These are phyloP conservation scores for Hypomyces rosellus DNA, from an alignment of 2,329 filamentous ascomycete species.

Conservation along the genomic window DNA sequence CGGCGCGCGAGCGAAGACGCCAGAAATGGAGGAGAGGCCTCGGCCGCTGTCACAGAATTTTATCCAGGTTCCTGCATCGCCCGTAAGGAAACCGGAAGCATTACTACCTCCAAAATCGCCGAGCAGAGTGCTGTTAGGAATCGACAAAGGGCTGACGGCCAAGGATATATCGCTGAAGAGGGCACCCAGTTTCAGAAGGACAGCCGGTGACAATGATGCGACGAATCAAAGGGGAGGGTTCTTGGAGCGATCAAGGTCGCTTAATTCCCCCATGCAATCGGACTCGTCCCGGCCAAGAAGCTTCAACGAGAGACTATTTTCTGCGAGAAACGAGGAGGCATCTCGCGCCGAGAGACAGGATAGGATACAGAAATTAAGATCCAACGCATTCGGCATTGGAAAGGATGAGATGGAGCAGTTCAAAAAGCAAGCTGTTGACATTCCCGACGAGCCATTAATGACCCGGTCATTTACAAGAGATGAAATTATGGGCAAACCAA, in stretches of 20 bases:
- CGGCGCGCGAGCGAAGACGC: conserved; percentile 21
- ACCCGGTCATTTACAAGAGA: conserved; percentile 55
- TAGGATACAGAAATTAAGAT: conserved; percentile 47
- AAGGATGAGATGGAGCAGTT: conserved; percentile 53
- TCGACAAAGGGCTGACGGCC: conserved; percentile 79
- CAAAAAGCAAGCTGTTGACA: conserved; percentile 50
- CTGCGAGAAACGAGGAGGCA: conserved; percentile 54
- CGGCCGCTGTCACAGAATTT: conserved; percentile 20
- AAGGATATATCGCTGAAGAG: conserved; percentile 80
- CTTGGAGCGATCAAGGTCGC: conserved; percentile 39
- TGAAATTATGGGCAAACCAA: conserved; percentile 44
- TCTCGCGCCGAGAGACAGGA: conserved; percentile 44
- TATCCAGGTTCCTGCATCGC: conserved; percentile 70
- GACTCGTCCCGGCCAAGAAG: conserved; percentile 40
- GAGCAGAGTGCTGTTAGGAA: conserved; percentile 71
- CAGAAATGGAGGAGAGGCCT: conserved; percentile 17
- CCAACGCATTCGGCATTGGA: conserved; percentile 50
- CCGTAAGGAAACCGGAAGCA: conserved; percentile 56
- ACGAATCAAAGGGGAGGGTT: conserved; percentile 30
- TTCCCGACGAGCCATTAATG: conserved; percentile 43
- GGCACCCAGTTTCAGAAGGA: conserved; percentile 45
- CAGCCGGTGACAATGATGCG: conserved; percentile 13
- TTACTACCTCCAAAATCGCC: conserved; percentile 62
- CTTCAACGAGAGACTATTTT: conserved; percentile 82
- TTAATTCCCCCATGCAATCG: conserved; percentile 21